Evolutionary conservation across 345 rosid genomes (phyloP).

Genomic region (Populus davidiana): DNA sequence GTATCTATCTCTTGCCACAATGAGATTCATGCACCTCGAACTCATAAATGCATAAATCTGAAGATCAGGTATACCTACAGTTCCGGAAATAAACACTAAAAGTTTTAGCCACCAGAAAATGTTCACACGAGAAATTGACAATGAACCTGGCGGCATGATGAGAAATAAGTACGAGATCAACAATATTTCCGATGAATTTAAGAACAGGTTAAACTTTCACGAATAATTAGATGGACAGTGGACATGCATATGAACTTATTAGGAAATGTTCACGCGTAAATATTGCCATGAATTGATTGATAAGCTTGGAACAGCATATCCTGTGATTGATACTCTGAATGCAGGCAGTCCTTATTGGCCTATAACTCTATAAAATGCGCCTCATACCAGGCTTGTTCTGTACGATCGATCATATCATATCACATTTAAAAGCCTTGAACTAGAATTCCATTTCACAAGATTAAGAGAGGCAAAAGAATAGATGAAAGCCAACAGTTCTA

Average conservation of each 20-base stretch:
- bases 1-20: too few species aligned
- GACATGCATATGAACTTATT: neutral
- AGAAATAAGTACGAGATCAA: neutral
- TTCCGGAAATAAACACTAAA: neutral
- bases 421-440: neutral
- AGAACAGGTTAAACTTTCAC: neutral
- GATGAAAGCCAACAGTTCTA: constrained; percentile 26
- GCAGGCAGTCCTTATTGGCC: constrained; percentile 16
- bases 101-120: neutral
- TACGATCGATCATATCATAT: neutral
- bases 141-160: neutral
- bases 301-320: constrained; percentile 2
- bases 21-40: neutral
- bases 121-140: neutral
- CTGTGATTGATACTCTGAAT: constrained; percentile 1
- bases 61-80: neutral
- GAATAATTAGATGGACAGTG: neutral
- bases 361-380: constrained; percentile 11
- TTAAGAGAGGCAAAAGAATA: neutral
- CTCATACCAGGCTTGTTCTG: neutral
- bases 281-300: neutral
- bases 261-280: constrained; percentile 7
- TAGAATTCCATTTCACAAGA: too few species aligned
- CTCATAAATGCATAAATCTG: neutral
- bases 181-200: neutral